Conservation (phyloP, 805 yeast genomes). For the Nakazawaea anatomiae region DNA sequence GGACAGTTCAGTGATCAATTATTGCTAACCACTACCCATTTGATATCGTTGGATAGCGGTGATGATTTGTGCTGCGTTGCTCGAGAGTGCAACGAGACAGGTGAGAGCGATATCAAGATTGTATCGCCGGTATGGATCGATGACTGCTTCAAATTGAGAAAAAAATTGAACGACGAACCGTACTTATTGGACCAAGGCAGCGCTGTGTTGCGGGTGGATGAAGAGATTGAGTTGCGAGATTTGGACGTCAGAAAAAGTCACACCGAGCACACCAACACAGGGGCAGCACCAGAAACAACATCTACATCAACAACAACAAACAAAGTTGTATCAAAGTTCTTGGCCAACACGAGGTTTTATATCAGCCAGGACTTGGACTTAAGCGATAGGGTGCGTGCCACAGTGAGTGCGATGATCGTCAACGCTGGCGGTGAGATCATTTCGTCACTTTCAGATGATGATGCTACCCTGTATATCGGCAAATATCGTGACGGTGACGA, state of each 20-base stretch:
- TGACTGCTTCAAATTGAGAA: constrained; percentile 52
- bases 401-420: constrained; percentile 39
- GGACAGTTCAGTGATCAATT: constrained; percentile 63
- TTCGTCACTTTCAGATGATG: constrained; percentile 5
- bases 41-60: constrained; percentile 48
- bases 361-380: constrained; percentile 51
- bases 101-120: constrained; percentile 40
- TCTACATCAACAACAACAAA: not conserved
- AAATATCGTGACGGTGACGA: constrained; percentile 53
- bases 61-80: constrained; percentile 59
- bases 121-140: constrained; percentile 81
- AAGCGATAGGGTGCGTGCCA: constrained; percentile 32
- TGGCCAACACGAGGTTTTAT: constrained; percentile 41
- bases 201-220: constrained; percentile 11
- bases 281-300: too few species aligned
- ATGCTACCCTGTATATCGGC: constrained; percentile 50
- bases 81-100: constrained; percentile 26
- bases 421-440: constrained; percentile 50
- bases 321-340: constrained; percentile 17
- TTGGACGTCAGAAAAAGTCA: constrained; percentile 11
- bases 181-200: constrained; percentile 40
- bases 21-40: constrained; percentile 73
- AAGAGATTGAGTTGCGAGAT: constrained; percentile 12
- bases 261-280: constrained; percentile 4
- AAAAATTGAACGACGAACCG: constrained; percentile 44